These are phyloP conservation scores for Lablab purpureus DNA, from an alignment of 306 rosid species.

Conservation along the genomic window DNA sequence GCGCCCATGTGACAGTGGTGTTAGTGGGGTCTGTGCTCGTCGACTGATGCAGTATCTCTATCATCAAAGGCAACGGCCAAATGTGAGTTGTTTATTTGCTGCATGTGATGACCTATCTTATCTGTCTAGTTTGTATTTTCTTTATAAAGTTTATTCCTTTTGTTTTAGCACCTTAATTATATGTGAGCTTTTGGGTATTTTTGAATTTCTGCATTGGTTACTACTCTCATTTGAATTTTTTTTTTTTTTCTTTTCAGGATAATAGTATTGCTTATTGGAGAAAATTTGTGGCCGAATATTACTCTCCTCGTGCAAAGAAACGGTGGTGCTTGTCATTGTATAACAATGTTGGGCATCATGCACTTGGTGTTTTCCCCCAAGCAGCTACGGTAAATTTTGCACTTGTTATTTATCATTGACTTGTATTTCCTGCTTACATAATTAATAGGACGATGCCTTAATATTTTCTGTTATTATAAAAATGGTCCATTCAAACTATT, in stretches of 20 bases:
- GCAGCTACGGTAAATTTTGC: slow-evolving; percentile 78
- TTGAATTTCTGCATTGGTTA: slow-evolving; percentile 9
- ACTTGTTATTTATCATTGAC: slow-evolving; percentile 15
- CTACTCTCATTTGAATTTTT: slow-evolving; percentile 21
- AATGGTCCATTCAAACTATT: slow-evolving; percentile 1
- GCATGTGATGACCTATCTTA: slow-evolving; percentile 12
- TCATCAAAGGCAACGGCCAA: slow-evolving; percentile 90
- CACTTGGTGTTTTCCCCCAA: slow-evolving; percentile 96
- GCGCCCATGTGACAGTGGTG: slow-evolving; percentile 81
- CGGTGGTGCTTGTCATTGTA: slow-evolving; percentile 95
- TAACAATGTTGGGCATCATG: slow-evolving; percentile 86
- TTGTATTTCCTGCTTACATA: not conserved
- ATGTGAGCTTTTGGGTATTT: slow-evolving; percentile 10
- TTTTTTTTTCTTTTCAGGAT: slow-evolving; percentile 65
- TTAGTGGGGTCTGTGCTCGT: slow-evolving; percentile 91
- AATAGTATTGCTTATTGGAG: slow-evolving; percentile 97
- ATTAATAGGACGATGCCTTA: not conserved
- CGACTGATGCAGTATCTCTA: slow-evolving; percentile 96
- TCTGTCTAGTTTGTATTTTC: not conserved
- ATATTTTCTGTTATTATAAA: not conserved
- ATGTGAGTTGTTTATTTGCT: slow-evolving; percentile 60
- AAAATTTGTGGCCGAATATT: slow-evolving; percentile 94
- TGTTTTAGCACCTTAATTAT: not conserved
- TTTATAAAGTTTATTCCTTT: not conserved
- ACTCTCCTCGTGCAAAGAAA: slow-evolving; percentile 95